Evolutionary conservation across 2,329 filamentous ascomycete species (phyloP), one percentile per base, ranked within the genome.

Genomic region (Pseudocercospora macadamiae): DNA sequence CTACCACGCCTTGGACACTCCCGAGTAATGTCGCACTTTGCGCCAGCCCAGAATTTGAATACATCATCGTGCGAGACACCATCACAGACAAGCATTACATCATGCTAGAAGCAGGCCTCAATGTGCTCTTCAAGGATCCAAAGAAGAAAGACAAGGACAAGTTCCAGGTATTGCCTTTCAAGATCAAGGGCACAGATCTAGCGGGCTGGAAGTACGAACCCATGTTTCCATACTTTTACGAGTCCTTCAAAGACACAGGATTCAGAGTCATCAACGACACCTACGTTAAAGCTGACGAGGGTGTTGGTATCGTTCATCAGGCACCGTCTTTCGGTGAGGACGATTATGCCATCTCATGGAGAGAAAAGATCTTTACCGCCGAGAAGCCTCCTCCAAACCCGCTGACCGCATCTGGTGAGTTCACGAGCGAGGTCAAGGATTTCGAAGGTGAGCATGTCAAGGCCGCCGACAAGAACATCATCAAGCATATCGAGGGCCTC

Each of bases 121-220:
- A 83, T 57, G 93, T 89, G 4, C 80, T 97, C 2, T 97, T 96
- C 80, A 97, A 97, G 75, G 91, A 96, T 66, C 89, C 89, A 6
- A 97, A 96, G 80, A 97, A 96, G 80, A 96, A 96, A 80, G 92
- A 92, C 51, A 96, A 96, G 73, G 96, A 87, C 78, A 93, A 92
- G 80, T 96, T 87, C 78, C 91, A 91, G 79, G 82, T 95, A 52
- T 73, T 96, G 12, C 84, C 89, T 63, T 56, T 68, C 45, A 93
- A 89, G 70, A 77, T 96, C 66, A 89, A 87, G 76, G 93, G 93
- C 49, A 89, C 86, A 64, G 88, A 92, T 47, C 91, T 97, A 87
- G 78, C 90, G 28, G 91, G 90, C 36, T 96, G 91, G 90, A 89
- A 87, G 73, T 97, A 97, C 71, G 82, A 91, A 74, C 93, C 93